Evolutionary conservation across 2,329 filamentous ascomycete species (phyloP), one percentile per base, ranked within the genome.

Genomic region (Sordariomycetes sp.): DNA sequence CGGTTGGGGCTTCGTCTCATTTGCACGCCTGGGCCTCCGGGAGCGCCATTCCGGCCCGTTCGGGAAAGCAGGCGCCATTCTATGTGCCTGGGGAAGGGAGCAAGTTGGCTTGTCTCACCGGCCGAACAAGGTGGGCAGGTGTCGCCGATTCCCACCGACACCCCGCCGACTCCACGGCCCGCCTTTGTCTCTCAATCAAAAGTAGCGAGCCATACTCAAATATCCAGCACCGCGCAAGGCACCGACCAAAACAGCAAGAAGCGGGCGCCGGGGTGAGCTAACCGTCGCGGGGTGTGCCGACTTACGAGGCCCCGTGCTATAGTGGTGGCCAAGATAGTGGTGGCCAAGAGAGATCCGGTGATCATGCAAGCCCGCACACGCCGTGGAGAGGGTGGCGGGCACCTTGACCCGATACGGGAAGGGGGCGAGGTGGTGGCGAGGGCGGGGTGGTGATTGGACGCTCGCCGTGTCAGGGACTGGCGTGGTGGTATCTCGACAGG

Each of bases 331-430:
- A n/a, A n/a, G n/a, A n/a, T 24, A 45, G 48, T 32, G 8, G 55
- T 56, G 55, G 55, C 45, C 34, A 56, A 52, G 22, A 56, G 22
- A 52, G 48, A 48, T 56, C 55, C 55, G 52, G 55, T 56, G 55
- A 56, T 52, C 48, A 56, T 20, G 45, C 55, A 56, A 39, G 55
- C 22, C 45, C 28, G 28, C 45, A 25, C 48, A 56, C 35, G 8
- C 15, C 45, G 10, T 17, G 20, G 36, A 39, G 22, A 50, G 22
- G 15, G 24, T 1, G 54, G 25, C 15, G n/a, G 42, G 25, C 25
- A 42, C 54, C 51, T 56, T 56, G 54, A 34, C 42, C 28, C 8
- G 55, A 39, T 32, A 52, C 36, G 55, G 55, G 28, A 15, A 48
- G 13, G 12, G 24, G n/a, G 20, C 28, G 34, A 45, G 35, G 54